phyloP scores from a whole-genome alignment of 345 rosid species.

The Abelmoschus esculentus region DNA sequence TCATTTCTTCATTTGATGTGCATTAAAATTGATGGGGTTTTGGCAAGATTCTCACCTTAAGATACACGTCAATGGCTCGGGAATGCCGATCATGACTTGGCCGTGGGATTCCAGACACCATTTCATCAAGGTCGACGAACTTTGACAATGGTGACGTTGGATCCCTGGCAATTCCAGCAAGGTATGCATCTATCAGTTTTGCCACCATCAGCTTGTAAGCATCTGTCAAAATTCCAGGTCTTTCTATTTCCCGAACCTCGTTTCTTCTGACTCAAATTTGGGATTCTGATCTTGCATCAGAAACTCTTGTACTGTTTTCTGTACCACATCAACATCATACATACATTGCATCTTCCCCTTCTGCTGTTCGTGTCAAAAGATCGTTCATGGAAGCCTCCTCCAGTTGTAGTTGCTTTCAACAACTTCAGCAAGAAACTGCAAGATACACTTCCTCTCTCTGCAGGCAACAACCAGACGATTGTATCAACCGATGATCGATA shows the following conservation, averaged over 20 bases:
- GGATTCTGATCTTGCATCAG: slow-evolving; percentile 41
- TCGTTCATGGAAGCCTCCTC: slow-evolving; percentile 66
- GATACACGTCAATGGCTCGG: slow-evolving; percentile 74
- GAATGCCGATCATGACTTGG: slow-evolving; percentile 73
- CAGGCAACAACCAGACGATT: slow-evolving; percentile 51
- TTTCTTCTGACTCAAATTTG: slow-evolving; percentile 36
- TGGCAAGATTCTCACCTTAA: slow-evolving; percentile 39
- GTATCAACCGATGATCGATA: slow-evolving; percentile 48
- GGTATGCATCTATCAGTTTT: slow-evolving; percentile 67
- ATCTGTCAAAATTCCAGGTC: slow-evolving; percentile 55
- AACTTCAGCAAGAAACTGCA: slow-evolving; percentile 71
- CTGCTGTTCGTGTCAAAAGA: slow-evolving; percentile 47
- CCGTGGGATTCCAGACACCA: slow-evolving; percentile 49
- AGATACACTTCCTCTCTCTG: slow-evolving; percentile 58
- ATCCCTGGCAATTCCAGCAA: slow-evolving; percentile 70
- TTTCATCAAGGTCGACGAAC: slow-evolving; percentile 60
- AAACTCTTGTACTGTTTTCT: slow-evolving; percentile 53
- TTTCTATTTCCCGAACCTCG: slow-evolving; percentile 33
- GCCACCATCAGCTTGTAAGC: slow-evolving; percentile 89
- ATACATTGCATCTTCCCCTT: slow-evolving; percentile 40
- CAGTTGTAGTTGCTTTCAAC: slow-evolving; percentile 67
- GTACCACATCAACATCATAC: slow-evolving; percentile 53
- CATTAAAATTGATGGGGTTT: neutral
- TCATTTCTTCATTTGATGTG: neutral
- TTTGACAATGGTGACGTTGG: slow-evolving; percentile 39